phyloP scores from a whole-genome alignment of 495 filamentous ascomycete genomes.

The Xylaria palmicola region DNA sequence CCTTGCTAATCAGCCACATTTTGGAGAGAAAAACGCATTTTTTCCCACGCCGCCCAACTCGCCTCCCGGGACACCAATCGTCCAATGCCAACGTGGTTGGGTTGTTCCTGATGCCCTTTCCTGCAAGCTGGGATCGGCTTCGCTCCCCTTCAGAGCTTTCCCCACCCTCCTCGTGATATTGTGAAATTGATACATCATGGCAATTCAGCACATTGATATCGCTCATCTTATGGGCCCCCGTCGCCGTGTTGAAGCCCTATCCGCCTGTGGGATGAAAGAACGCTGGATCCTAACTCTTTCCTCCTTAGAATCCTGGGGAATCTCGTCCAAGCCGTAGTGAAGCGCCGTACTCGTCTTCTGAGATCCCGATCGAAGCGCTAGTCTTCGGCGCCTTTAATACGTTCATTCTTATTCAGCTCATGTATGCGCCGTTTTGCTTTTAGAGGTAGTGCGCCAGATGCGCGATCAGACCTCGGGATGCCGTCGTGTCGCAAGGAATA shows the following conservation, averaged over 20 bases:
- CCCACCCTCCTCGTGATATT: neutral
- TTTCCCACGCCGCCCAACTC: neutral
- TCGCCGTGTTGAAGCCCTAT: no score
- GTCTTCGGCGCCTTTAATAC: neutral
- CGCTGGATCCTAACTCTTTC: neutral
- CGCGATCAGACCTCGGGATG: no score
- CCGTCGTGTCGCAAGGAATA: no score
- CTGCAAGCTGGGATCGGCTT: neutral
- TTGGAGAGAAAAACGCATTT: constrained; percentile 25
- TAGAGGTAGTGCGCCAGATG: no score
- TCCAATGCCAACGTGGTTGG: neutral
- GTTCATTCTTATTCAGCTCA: no score
- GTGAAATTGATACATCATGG: neutral
- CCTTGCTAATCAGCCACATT: constrained; percentile 25
- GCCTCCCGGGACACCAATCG: neutral
- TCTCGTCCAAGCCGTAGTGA: neutral
- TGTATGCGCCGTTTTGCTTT: no score
- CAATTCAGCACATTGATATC: no score
- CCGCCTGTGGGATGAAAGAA: neutral
- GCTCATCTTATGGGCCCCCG: no score
- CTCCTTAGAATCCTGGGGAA: neutral
- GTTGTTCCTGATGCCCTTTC: neutral
- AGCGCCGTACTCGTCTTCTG: neutral
- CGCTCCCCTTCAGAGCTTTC: neutral
- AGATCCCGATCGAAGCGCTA: neutral